Conservation (phyloP, 2,329 filamentous ascomycete genomes). For the Colletotrichum horii region DNA sequence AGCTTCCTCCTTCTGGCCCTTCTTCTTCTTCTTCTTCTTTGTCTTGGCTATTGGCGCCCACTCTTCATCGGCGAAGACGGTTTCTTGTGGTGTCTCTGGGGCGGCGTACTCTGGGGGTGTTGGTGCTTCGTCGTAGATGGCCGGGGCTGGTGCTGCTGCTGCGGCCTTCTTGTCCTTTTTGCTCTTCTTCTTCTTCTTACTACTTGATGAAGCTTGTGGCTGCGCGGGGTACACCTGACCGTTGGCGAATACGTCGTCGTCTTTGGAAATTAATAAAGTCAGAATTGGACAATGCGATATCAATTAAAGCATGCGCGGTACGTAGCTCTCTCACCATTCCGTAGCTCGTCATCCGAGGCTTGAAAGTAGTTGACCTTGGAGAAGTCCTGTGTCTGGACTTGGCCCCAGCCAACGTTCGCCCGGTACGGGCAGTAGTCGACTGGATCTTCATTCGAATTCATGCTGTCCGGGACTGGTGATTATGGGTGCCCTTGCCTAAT, state of each 20-base stretch:
- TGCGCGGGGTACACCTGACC: constrained; percentile 9
- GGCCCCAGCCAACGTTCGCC: constrained; percentile 40
- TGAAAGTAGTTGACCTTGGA: constrained; percentile 47
- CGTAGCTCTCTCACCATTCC: constrained; percentile 10
- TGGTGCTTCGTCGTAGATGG: neutral
- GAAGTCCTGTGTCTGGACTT: constrained; percentile 48
- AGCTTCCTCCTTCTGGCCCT: constrained; percentile 1
- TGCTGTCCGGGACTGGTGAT: constrained; percentile 37
- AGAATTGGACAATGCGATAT: neutral
- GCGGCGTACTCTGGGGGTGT: neutral
- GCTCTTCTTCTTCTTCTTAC: constrained; percentile 24
- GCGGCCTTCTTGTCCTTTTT: constrained; percentile 21
- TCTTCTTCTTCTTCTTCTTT: constrained; percentile 21
- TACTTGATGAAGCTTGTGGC: neutral
- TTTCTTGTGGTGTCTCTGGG: neutral
- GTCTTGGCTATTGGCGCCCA: constrained; percentile 13
- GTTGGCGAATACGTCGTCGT: constrained; percentile 15
- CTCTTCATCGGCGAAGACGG: constrained; percentile 10
- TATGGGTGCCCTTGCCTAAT: constrained; percentile 13
- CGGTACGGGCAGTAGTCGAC: constrained; percentile 44
- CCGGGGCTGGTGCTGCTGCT: neutral
- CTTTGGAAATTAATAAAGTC: neutral
- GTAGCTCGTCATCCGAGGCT: constrained; percentile 41
- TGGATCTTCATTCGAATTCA: constrained; percentile 39
- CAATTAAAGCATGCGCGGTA: neutral